phyloP scores from a whole-genome alignment of 2,329 filamentous ascomycete genomes.

The Penicillium sp. region DNA sequence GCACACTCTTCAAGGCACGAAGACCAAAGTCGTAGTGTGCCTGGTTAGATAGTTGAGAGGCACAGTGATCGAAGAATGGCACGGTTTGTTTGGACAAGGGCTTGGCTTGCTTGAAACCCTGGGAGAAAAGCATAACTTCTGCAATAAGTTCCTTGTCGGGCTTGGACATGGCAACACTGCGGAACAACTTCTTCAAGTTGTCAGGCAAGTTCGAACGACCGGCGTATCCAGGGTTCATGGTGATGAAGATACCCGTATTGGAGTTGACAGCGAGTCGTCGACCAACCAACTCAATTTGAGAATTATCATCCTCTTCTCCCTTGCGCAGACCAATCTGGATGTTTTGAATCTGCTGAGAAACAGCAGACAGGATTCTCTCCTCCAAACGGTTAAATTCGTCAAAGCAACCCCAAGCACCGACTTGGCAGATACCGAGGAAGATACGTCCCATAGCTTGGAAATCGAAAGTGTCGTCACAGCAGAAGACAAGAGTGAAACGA shows the following conservation, averaged over 20 bases:
- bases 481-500: slow-evolving; percentile 97
- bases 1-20: slow-evolving; percentile 94
- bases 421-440: slow-evolving; percentile 97
- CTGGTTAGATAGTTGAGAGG: slow-evolving; percentile 79
- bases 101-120: slow-evolving; percentile 97
- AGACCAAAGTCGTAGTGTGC: slow-evolving; percentile 99
- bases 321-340: slow-evolving; percentile 94
- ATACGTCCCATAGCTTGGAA: slow-evolving; percentile 99
- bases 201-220: slow-evolving; percentile 96
- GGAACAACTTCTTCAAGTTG: slow-evolving; percentile 99
- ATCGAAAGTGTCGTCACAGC: slow-evolving; percentile 98
- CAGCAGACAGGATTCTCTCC: slow-evolving; percentile 93
- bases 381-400: slow-evolving; percentile 99
- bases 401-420: slow-evolving; percentile 99
- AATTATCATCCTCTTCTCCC: slow-evolving; percentile 70
- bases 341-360: slow-evolving; percentile 98
- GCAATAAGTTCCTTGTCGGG: slow-evolving; percentile 99
- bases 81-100: slow-evolving; percentile 90
- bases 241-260: slow-evolving; percentile 98
- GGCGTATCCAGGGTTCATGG: slow-evolving; percentile 99
- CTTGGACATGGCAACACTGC: slow-evolving; percentile 99
- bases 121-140: slow-evolving; percentile 99
- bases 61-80: slow-evolving; percentile 94
- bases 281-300: slow-evolving; percentile 90
- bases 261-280: slow-evolving; percentile 83